Evolutionary conservation across 768 basidiomycete species (phyloP).

Genomic region (Suillus fuscotomentosus): DNA sequence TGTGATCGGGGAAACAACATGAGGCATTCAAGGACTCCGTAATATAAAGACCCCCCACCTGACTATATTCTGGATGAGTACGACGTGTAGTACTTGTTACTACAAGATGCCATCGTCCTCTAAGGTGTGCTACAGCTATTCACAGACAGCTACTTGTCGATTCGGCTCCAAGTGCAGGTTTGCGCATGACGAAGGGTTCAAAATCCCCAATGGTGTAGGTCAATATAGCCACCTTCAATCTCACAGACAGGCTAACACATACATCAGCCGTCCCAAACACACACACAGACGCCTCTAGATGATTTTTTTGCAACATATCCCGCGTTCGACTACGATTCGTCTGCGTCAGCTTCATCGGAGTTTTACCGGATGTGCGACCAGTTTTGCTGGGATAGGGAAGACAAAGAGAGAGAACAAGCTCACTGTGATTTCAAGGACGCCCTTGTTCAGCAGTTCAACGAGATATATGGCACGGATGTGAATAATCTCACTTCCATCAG

Average conservation of each 20-base stretch:
- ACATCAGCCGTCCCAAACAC: background rate
- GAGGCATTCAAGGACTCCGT: background rate
- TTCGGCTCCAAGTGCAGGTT: slow-evolving; percentile 1
- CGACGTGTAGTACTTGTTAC: too few species aligned
- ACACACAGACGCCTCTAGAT: slow-evolving; percentile 16
- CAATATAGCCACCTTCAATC: background rate
- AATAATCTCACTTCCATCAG: slow-evolving; percentile 7
- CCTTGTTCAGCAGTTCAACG: slow-evolving; percentile 25
- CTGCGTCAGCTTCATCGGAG: slow-evolving; percentile 20
- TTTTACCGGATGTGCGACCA: slow-evolving; percentile 15
- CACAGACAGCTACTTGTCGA: background rate
- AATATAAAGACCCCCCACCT: background rate
- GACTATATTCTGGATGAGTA: background rate
- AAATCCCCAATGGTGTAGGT: background rate
- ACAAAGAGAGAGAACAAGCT: background rate
- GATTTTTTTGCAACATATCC: slow-evolving; percentile 23
- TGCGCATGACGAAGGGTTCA: background rate
- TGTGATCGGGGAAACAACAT: too few species aligned
- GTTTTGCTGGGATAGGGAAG: background rate
- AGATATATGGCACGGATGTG: slow-evolving; percentile 18
- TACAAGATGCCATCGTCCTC: background rate
- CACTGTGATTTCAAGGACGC: slow-evolving; percentile 16
- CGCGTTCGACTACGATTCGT: slow-evolving; percentile 14
- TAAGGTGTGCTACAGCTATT: background rate
- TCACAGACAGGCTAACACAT: background rate